Conservation (phyloP, 371 early-diverging fungal species). For the Mucor piriformis region DNA sequence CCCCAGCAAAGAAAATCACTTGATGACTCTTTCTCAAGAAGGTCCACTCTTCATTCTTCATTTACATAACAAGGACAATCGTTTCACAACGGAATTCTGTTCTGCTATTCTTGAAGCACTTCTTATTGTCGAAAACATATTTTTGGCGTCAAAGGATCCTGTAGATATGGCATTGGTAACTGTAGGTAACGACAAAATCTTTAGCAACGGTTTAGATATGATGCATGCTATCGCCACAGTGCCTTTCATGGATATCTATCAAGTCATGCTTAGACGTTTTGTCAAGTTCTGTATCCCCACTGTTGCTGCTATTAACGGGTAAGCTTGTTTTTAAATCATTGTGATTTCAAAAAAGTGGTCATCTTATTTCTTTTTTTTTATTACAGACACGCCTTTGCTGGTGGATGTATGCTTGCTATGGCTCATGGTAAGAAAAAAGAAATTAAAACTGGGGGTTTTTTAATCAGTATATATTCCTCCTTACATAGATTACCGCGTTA, state of each 20-base stretch:
- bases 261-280: conserved; percentile 52
- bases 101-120: conserved; percentile 59
- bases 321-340: neutral
- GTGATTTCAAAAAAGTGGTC: neutral
- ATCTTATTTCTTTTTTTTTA: neutral
- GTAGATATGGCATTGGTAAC: conserved; percentile 65
- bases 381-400: conserved; percentile 81
- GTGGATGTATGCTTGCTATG: conserved; percentile 79
- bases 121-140: conserved; percentile 59
- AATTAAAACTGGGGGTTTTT: neutral
- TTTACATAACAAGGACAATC: conserved; percentile 68
- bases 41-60: conserved; percentile 64
- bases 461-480: neutral
- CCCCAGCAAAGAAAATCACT: conserved; percentile 42
- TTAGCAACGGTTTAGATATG: conserved; percentile 78
- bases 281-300: conserved; percentile 78
- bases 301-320: conserved; percentile 82
- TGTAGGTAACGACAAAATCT: conserved; percentile 70
- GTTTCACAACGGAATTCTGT: conserved; percentile 68
- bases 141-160: conserved; percentile 40
- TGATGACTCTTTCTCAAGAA: conserved; percentile 54
- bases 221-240: conserved; percentile 42
- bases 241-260: conserved; percentile 56
- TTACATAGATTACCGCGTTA: conserved; percentile 77
- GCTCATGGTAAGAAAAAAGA: conserved; percentile 62